Evolutionary conservation across 2,329 filamentous ascomycete species (phyloP), one percentile per base, ranked within the genome.

Genomic region (Aspergillus carbonarius): DNA sequence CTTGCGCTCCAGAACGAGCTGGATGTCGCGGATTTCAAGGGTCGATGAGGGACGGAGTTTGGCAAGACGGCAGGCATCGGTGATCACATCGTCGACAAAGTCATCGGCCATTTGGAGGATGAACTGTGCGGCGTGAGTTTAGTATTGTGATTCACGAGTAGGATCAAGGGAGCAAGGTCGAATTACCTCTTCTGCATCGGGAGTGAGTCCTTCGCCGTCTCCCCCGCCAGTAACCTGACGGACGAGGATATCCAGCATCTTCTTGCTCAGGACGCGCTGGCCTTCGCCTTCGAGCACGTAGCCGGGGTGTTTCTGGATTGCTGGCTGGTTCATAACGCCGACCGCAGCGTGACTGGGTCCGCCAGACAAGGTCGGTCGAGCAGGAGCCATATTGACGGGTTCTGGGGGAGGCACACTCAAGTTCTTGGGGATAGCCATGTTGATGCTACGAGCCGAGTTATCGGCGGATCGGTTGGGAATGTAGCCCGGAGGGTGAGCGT

Each of bases 181-280:
- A 35, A 82, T 74, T 83, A 96, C 93, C 83, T 98, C 93, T 84
- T 99, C 95, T 51, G 96, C 93, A 67, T 98, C 95, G 0, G 95
- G 91, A 27, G 91, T 91, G 64, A 98, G 79, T 37, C 88, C 85
- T 71, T 93, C 91, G 60, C 87, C 87, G 63, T 91, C 89, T 49
- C 86, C 84, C 25, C 86, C 88, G 55, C 93, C 93, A 35, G 92
- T 96, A 59, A 98, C 92, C 76, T 98, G 93, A 52, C 93, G 87
- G 8, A 98, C 93, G 37, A 99, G 83, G 73, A 97, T 93, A 70
- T 99, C 93, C 40, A 99, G 83, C 79, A 96, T 98, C 79, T 96
- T 96, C 85, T 97, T 97, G 79, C 90, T 96, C n/a, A 99, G 81
- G 1, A 99, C 90, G 44, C 93, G 88, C 69, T 97, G 92, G 25